Evolutionary conservation across 352 stramenopile species (phyloP), one percentile per base, ranked within the genome.

Genomic region (Phytophthora quininea): DNA sequence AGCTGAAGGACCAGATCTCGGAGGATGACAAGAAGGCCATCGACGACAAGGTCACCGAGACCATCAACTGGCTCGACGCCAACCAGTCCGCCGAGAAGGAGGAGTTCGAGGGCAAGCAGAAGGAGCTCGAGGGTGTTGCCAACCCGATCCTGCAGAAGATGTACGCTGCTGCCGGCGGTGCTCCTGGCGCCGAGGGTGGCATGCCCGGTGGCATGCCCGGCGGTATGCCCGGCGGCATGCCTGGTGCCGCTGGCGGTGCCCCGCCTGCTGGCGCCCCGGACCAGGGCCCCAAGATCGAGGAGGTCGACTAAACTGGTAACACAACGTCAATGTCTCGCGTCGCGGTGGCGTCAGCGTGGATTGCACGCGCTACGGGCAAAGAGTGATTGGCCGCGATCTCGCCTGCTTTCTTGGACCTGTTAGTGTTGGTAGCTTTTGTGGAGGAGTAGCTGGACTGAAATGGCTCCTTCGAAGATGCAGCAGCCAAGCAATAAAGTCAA

Each of bases 51-150:
- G 94, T 99, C 38, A 97, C 98, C 19, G 97, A 99, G 74, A 92
- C 90, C 30, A 89, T 99, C 64, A 96, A 99, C 69, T 99, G 97
- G 98, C 87, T 99, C 45, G 97, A 99, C 65, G 91, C 97, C 48
- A 96, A 99, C 53, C 76, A 93, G 14, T 84, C 76, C 9, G 64
- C 80, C 4, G 82, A 91, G 76, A 91, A 89, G 73, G 79, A 90
- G 57, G 81, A 97, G 69, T 97, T 88, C 68, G 90, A 97, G 32
- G 59, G 43, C 30, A 81, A 97, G 76, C 90, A 97, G 78, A 97
- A 98, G 74, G 89, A 97, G 76, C 76, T 97, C 0, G 90, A 97
- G 62, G 62, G 64, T 33, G 64, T 96, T 33, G 90, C 83, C 3
- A 97, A 96, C 65, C 90, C 88, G 9, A 95, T 96, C 33, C 53